Conservation (phyloP, 495 filamentous ascomycete genomes). For the Talaromyces thailandensis region DNA sequence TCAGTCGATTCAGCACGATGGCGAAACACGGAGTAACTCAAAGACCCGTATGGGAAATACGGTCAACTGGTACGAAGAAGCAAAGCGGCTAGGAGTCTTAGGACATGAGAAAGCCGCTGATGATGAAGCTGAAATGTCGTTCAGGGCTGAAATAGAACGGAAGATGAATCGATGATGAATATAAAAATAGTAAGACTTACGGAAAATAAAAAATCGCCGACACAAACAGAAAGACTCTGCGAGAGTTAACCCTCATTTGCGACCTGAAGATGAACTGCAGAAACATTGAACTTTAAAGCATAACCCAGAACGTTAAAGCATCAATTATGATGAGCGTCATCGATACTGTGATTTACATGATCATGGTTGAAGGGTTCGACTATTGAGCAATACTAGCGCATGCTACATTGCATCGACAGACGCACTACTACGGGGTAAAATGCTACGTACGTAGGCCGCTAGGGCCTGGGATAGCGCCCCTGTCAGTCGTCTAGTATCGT, state of each 20-base stretch:
- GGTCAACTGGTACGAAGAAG: not conserved
- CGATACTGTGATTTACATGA: not conserved
- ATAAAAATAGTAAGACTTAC: not conserved
- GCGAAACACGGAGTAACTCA: not conserved
- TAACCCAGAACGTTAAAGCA: not conserved
- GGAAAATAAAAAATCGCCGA: not conserved
- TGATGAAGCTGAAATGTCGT: not conserved
- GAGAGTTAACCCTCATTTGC: not conserved
- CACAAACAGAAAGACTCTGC: not conserved
- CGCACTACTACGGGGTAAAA: not conserved
- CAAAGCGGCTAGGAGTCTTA: not conserved
- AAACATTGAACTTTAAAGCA: not conserved
- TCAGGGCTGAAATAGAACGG: not conserved
- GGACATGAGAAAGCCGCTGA: not conserved
- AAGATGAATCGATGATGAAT: not conserved
- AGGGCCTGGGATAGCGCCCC: not conserved
- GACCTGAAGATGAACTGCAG: not conserved
- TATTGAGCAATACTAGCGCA: too few relatives aligned
- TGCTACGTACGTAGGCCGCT: not conserved
- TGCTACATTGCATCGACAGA: not conserved
- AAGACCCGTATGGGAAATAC: not conserved
- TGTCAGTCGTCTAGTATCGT: not conserved
- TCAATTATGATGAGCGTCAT: not conserved
- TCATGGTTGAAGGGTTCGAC: too few relatives aligned
- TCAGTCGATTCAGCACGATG: not conserved